Percentiles rank a stretch among this genome's conserved stretches.
Conservation (phyloP, 768 basidiomycete species). For the Lactifluus volemus region DNA sequence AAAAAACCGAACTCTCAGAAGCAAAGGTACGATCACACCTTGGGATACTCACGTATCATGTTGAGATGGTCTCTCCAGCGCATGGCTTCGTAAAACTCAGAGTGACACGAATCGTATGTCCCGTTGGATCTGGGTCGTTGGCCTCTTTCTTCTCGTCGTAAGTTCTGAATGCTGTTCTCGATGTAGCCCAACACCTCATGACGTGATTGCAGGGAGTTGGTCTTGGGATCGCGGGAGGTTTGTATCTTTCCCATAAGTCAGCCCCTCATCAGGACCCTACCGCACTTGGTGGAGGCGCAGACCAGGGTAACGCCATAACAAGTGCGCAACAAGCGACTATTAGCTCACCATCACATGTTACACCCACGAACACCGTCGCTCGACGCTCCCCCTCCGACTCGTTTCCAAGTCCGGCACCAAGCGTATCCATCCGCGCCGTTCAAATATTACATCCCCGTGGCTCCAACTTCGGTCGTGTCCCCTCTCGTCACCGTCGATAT, state of each 20-base stretch:
- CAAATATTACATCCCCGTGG: constrained; percentile 5
- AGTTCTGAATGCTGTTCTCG: constrained; percentile 19
- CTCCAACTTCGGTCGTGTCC: background rate
- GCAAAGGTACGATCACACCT: constrained; percentile 30
- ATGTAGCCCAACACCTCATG: background rate
- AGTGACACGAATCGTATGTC: constrained; percentile 42
- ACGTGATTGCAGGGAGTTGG: constrained; percentile 34
- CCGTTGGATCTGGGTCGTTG: constrained; percentile 64
- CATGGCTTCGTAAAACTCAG: constrained; percentile 63
- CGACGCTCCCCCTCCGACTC: constrained; percentile 27
- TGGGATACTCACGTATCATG: background rate
- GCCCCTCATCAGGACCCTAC: constrained; percentile 44
- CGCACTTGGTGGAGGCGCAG: constrained; percentile 55
- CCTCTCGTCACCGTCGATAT: background rate
- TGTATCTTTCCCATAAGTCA: constrained; percentile 46
- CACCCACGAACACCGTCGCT: constrained; percentile 53
- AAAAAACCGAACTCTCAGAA: constrained; percentile 33
- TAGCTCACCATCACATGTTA: constrained; percentile 35
- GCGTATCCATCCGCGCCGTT: constrained; percentile 8
- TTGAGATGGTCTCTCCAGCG: constrained; percentile 28
- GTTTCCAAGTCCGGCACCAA: constrained; percentile 16
- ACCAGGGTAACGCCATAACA: constrained; percentile 26
- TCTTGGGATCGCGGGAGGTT: constrained; percentile 50
- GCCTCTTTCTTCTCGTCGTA: constrained; percentile 49
- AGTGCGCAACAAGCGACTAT: constrained; percentile 6